Conservation (phyloP, 352 stramenopile genomes). For the Phytophthora podocarpi region DNA sequence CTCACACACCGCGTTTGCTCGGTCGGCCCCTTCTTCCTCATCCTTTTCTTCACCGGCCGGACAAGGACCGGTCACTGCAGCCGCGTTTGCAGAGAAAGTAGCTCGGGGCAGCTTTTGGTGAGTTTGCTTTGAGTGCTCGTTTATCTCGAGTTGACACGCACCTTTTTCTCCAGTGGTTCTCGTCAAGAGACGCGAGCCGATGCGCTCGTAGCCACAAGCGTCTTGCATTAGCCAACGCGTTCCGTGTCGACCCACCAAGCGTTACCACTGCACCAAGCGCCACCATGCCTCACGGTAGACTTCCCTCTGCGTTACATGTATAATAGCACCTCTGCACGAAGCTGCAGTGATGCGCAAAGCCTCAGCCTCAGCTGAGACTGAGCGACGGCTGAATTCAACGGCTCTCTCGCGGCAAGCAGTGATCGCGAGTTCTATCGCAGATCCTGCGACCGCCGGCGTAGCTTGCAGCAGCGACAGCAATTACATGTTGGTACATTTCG, state of each 20-base stretch:
- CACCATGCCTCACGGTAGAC: background rate
- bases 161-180: constrained; percentile 33
- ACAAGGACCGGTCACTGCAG: constrained; percentile 6
- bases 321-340: background rate
- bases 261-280: constrained; percentile 16
- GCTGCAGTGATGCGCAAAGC: constrained; percentile 20
- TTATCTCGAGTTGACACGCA: constrained; percentile 17
- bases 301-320: too few relatives aligned
- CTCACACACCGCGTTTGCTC: background rate
- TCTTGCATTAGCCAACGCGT: constrained; percentile 25
- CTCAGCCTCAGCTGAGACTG: background rate
- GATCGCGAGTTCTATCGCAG: too few relatives aligned
- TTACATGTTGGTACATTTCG: constrained; percentile 8
- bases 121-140: constrained; percentile 8
- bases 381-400: too few relatives aligned
- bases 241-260: constrained; percentile 5
- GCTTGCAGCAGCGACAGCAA: background rate
- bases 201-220: constrained; percentile 23
- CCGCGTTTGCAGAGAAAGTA: constrained; percentile 26
- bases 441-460: too few relatives aligned
- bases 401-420: background rate
- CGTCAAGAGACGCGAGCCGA: constrained; percentile 16
- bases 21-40: constrained; percentile 14
- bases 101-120: constrained; percentile 24
- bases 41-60: constrained; percentile 12